phyloP scores from a whole-genome alignment of 805 yeast genomes.

The Candida golubevii region DNA sequence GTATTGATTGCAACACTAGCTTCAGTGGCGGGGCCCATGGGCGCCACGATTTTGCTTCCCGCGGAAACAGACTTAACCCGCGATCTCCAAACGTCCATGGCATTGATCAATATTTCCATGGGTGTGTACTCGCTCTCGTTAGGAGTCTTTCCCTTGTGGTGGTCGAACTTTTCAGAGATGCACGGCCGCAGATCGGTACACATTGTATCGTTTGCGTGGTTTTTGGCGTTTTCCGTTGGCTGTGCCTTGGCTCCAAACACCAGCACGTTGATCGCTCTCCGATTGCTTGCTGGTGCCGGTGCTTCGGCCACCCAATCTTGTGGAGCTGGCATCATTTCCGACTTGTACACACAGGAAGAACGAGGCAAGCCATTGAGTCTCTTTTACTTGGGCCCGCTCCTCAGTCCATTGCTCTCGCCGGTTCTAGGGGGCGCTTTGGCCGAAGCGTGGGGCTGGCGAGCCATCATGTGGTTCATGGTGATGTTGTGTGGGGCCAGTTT shows the following conservation, averaged over 20 bases:
- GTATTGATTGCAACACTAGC: constrained; percentile 68
- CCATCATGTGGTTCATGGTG: constrained; percentile 82
- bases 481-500: constrained; percentile 56
- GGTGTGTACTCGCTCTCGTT: constrained; percentile 72
- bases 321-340: constrained; percentile 86
- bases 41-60: constrained; percentile 77
- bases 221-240: constrained; percentile 66
- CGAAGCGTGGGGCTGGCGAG: constrained; percentile 77
- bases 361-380: constrained; percentile 79
- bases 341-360: constrained; percentile 59
- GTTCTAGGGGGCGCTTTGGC: constrained; percentile 73
- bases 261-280: constrained; percentile 57
- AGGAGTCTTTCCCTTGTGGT: constrained; percentile 84
- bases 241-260: constrained; percentile 63
- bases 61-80: constrained; percentile 58
- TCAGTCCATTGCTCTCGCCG: constrained; percentile 79
- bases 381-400: constrained; percentile 74
- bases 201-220: constrained; percentile 58
- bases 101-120: constrained; percentile 72
- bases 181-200: constrained; percentile 75
- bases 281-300: constrained; percentile 76
- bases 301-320: constrained; percentile 78
- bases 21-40: constrained; percentile 84
- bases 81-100: constrained; percentile 52
- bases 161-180: constrained; percentile 76